These are phyloP conservation scores for Bipolaris victoriae DNA, from an alignment of 2,329 filamentous ascomycete species.

Conservation along the genomic window DNA sequence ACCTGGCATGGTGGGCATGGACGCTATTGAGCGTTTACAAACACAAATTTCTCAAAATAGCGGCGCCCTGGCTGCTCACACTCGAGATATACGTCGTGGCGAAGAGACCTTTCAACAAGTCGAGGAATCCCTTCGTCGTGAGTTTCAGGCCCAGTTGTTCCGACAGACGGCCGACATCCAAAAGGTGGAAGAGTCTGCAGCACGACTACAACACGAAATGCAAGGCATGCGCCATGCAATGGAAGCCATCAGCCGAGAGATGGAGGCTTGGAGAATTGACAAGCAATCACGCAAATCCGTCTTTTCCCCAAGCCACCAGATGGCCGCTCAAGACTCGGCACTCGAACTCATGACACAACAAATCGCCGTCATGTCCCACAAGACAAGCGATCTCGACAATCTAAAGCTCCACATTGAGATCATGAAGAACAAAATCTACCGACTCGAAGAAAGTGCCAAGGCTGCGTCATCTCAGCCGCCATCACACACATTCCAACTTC, in stretches of 20 bases:
- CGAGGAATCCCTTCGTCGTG: constrained; percentile 49
- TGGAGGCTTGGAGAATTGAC: constrained; percentile 31
- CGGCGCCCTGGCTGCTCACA: constrained; percentile 42
- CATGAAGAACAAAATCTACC: constrained; percentile 54
- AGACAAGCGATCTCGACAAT: constrained; percentile 55
- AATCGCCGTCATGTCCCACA: constrained; percentile 49
- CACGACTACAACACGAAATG: constrained; percentile 51
- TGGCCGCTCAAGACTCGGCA: constrained; percentile 44
- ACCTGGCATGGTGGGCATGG: constrained; percentile 41
- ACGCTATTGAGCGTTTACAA: constrained; percentile 54
- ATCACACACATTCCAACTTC: constrained; percentile 19
- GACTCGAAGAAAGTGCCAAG: constrained; percentile 43
- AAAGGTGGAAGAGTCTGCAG: constrained; percentile 50
- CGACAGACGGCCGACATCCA: constrained; percentile 43
- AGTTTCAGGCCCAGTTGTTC: constrained; percentile 41
- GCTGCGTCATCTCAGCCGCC: constrained; percentile 12
- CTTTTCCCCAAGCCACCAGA: constrained; percentile 9
- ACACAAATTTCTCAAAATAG: constrained; percentile 58
- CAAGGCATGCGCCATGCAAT: constrained; percentile 47
- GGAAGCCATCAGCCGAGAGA: constrained; percentile 47
- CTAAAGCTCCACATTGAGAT: constrained; percentile 57
- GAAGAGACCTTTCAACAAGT: constrained; percentile 35
- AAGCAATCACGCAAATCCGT: constrained; percentile 9
- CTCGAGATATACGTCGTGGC: constrained; percentile 38
- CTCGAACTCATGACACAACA: constrained; percentile 55